phyloP scores from a whole-genome alignment of 2,329 filamentous ascomycete genomes.

The Colletotrichum sp. region DNA sequence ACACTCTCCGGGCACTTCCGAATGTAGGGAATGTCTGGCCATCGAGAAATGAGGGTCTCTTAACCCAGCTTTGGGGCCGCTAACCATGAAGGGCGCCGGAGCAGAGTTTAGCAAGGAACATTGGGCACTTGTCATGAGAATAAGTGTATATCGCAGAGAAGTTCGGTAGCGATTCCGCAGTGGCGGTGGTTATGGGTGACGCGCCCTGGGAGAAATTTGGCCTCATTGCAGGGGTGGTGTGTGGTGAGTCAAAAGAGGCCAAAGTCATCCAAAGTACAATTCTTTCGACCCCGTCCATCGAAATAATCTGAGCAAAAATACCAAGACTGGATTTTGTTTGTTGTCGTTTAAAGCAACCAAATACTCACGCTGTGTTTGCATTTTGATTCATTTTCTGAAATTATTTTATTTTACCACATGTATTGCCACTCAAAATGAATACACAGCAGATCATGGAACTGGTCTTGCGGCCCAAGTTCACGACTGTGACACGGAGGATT shows the following conservation, averaged over 20 bases:
- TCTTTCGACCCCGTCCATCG: not conserved
- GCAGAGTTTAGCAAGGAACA: not conserved
- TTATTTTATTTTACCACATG: not conserved
- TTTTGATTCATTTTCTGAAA: rapidly evolving
- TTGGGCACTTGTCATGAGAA: not conserved
- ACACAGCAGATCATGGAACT: not conserved
- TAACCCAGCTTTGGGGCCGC: not conserved
- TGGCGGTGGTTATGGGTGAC: not conserved
- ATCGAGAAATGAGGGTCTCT: conserved; percentile 12
- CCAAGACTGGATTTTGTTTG: not conserved
- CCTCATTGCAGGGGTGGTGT: not conserved
- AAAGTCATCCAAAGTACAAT: not conserved
- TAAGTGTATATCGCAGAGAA: not conserved
- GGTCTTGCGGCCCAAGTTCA: not conserved
- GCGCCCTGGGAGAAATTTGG: not conserved
- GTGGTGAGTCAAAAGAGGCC: not conserved
- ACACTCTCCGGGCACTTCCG: conserved; percentile 33
- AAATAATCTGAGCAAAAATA: not conserved
- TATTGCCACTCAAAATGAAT: not conserved
- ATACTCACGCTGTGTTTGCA: not conserved
- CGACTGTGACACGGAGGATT: rapidly evolving
- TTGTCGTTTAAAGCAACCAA: not conserved
- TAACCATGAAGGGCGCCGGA: not conserved
- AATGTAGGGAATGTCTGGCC: conserved; percentile 42
- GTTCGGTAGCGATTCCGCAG: not conserved